Percentiles rank a stretch among this genome's conserved stretches.
phyloP scores from a whole-genome alignment of 2,329 filamentous ascomycete species.

The Helminthosporium solani region DNA sequence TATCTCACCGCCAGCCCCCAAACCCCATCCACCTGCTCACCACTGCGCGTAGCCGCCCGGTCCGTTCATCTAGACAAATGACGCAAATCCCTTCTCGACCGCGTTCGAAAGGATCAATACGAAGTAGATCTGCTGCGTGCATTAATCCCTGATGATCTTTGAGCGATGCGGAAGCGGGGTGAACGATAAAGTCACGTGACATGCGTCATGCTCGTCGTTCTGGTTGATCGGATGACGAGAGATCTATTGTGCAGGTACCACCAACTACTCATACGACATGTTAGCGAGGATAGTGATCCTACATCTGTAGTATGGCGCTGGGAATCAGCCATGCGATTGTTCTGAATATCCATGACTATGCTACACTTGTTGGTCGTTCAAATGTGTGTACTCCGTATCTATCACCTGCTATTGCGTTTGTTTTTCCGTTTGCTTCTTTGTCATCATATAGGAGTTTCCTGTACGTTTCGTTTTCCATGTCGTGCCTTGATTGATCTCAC shows the following conservation, averaged over 20 bases:
- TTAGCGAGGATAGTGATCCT: no score
- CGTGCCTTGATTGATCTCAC: no score
- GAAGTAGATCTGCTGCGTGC: not conserved
- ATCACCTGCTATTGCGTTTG: no score
- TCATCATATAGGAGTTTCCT: no score
- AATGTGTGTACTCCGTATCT: no score
- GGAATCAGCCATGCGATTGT: no score
- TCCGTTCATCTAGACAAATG: not conserved
- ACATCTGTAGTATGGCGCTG: no score
- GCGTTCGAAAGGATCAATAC: not conserved
- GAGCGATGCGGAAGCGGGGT: not conserved
- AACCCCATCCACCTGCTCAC: not conserved
- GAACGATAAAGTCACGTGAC: not conserved
- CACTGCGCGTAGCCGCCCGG: not conserved
- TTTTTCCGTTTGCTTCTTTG: no score
- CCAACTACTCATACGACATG: not conserved
- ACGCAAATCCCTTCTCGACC: not conserved
- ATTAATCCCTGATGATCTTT: not conserved
- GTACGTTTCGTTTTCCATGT: no score
- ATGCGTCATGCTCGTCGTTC: not conserved
- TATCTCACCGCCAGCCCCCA: not conserved
- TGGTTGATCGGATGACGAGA: not conserved
- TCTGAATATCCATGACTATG: no score
- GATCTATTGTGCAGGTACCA: not conserved
- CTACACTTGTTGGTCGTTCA: no score